A percentile compares a stretch with the other conserved stretches of the same genome.
These are phyloP conservation scores for Flaveria sonorensis DNA, from an alignment of 129 eudicot species.

Conservation along the genomic window DNA sequence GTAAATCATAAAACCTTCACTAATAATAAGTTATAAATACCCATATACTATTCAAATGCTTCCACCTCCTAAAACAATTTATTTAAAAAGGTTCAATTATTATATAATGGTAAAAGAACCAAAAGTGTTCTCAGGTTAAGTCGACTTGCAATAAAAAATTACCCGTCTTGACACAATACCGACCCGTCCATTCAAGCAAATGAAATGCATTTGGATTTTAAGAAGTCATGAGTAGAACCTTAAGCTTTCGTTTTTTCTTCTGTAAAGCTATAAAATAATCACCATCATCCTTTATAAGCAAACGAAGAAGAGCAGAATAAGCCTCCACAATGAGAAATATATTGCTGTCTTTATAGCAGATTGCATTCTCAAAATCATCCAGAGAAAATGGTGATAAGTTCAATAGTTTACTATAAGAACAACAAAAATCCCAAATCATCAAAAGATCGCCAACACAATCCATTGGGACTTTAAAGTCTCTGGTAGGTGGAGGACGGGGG, in stretches of 20 bases:
- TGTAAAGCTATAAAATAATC: constrained; percentile 48
- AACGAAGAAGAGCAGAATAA: constrained; percentile 74
- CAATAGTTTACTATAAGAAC: constrained; percentile 68
- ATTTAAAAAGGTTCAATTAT: neutral
- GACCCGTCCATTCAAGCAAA: neutral
- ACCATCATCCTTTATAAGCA: constrained; percentile 72
- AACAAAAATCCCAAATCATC: constrained; percentile 96
- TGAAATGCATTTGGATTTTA: constrained; percentile 8
- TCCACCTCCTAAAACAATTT: neutral
- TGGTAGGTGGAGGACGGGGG: constrained; percentile 65
- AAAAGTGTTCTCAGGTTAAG: constrained; percentile 1
- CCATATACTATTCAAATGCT: constrained; percentile 12
- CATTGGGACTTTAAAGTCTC: constrained; percentile 72
- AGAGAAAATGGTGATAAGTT: constrained; percentile 68
- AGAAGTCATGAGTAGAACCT: constrained; percentile 46
- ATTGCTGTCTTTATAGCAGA: constrained; percentile 82
- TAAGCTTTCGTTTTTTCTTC: constrained; percentile 64
- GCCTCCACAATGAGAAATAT: constrained; percentile 68
- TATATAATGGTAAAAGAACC: neutral
- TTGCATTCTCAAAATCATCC: constrained; percentile 83
- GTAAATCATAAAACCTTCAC: neutral
- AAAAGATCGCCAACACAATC: constrained; percentile 84
- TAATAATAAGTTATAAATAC: neutral
- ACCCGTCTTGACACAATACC: neutral
- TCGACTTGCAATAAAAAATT: neutral